phyloP scores from a whole-genome alignment of 345 rosid genomes.

The Euphorbia peplus region DNA sequence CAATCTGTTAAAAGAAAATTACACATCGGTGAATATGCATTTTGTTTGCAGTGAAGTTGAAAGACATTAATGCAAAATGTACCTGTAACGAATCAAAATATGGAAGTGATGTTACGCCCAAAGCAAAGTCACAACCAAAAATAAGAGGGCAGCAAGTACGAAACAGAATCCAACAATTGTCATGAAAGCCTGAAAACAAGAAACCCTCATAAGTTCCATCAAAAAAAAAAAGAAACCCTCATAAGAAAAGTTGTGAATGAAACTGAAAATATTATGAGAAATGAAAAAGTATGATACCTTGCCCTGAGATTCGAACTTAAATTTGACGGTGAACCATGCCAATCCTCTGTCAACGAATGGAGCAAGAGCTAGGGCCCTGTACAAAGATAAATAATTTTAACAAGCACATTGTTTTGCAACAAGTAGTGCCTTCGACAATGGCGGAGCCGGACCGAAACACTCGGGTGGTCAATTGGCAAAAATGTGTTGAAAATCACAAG shows the following conservation, averaged over 20 bases:
- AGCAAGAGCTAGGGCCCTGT: constrained; percentile 92
- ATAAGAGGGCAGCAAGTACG: constrained; percentile 64
- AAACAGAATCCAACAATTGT: constrained; percentile 67
- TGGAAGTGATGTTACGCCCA: constrained; percentile 38
- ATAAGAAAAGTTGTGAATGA: neutral
- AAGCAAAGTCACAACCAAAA: constrained; percentile 60
- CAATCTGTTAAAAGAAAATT: neutral
- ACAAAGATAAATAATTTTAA: neutral
- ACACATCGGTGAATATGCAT: neutral
- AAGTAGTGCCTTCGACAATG: neutral
- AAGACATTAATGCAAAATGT: neutral
- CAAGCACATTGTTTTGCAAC: neutral
- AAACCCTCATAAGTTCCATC: neutral
- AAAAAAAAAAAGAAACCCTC: constrained; percentile 8
- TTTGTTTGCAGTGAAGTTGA: neutral
- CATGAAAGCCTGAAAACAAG: constrained; percentile 54
- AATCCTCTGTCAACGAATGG: constrained; percentile 79
- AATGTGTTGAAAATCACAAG: too few species aligned
- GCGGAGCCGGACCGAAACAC: too few species aligned
- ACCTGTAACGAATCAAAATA: neutral
- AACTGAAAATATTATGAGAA: neutral
- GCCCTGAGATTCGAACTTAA: constrained; percentile 63
- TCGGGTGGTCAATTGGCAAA: too few species aligned
- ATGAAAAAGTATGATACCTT: constrained; percentile 43
- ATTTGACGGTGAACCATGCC: constrained; percentile 73